Evolutionary conservation across 192 early-diverging fungal species (phyloP).

Genomic region (Backusella liffmaniae): DNA sequence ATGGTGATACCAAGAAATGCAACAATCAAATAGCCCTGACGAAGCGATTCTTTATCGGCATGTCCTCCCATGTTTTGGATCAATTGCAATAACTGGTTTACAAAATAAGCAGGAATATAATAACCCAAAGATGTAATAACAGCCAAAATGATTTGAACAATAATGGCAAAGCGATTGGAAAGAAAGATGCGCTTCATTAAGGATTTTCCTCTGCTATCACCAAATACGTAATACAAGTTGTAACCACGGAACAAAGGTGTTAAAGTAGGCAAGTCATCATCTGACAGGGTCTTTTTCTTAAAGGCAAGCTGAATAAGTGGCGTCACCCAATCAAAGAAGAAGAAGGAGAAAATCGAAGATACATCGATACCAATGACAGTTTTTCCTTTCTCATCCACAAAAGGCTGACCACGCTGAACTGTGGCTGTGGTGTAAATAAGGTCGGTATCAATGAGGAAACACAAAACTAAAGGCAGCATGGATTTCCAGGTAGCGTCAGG

Average conservation of each 20-base stretch:
- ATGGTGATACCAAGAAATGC: conserved; percentile 49
- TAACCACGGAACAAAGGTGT: conserved; percentile 28
- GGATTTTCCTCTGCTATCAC: conserved; percentile 17
- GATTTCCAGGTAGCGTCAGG: not conserved
- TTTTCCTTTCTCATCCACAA: conserved; percentile 14
- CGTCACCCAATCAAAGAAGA: conserved; percentile 43
- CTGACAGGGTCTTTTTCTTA: conserved; percentile 35
- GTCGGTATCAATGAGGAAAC: conserved; percentile 10
- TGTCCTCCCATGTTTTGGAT: conserved; percentile 1
- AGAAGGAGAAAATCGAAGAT: conserved; percentile 34
- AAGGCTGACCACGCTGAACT: conserved; percentile 2
- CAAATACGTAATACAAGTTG: conserved; percentile 39
- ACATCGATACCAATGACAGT: conserved; percentile 4
- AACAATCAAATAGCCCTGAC: conserved; percentile 59
- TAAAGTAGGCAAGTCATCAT: conserved; percentile 40
- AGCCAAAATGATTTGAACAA: not conserved
- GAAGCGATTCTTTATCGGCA: conserved; percentile 22
- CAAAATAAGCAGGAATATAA: conserved; percentile 27
- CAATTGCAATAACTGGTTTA: conserved; percentile 34
- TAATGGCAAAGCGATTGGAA: not conserved
- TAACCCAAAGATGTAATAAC: not conserved
- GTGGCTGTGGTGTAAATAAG: conserved; percentile 22
- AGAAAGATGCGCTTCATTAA: conserved; percentile 1
- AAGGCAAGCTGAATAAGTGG: conserved; percentile 32
- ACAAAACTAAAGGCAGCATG: conserved; percentile 4